A percentile compares a stretch with the other conserved stretches of the same genome.
These are phyloP conservation scores for Lactarius indigo DNA, from an alignment of 768 basidiomycete genomes.

Conservation along the genomic window DNA sequence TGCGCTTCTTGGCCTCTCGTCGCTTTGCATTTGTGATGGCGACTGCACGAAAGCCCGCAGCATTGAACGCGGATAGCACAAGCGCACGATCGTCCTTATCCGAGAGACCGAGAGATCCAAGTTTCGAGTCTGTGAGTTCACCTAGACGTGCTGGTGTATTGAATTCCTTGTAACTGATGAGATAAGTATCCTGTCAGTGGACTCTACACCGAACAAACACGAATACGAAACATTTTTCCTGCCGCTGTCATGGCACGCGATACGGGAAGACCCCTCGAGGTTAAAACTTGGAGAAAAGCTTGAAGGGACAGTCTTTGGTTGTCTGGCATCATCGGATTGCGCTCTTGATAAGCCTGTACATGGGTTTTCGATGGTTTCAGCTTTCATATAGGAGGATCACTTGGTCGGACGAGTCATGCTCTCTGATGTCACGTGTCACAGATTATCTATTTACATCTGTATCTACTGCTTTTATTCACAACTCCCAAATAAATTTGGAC, in stretches of 20 bases:
- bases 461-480: background rate
- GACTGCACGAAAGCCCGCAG: conserved; percentile 52
- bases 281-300: conserved; percentile 35
- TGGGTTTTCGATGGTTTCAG: too few species aligned
- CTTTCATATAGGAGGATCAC: too few species aligned
- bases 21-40: conserved; percentile 15
- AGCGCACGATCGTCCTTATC: conserved; percentile 63
- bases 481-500: background rate
- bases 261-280: conserved; percentile 30
- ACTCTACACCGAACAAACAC: background rate
- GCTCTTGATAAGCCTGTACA: background rate
- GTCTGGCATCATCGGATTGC: conserved; percentile 19
- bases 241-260: conserved; percentile 34
- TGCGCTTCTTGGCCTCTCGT: conserved; percentile 24
- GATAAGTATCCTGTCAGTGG: background rate
- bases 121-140: conserved; percentile 55
- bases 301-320: conserved; percentile 30
- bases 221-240: conserved; percentile 32
- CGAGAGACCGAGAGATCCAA: conserved; percentile 54
- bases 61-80: conserved; percentile 55
- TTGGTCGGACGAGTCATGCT: too few species aligned
- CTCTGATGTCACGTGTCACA: background rate
- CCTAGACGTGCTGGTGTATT: conserved; percentile 58
- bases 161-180: conserved; percentile 62
- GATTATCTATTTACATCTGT: background rate